Evolutionary conservation across 1,139 yeast species (phyloP), one percentile per base, ranked within the genome.

Genomic region (Starmera stellimalicola): DNA sequence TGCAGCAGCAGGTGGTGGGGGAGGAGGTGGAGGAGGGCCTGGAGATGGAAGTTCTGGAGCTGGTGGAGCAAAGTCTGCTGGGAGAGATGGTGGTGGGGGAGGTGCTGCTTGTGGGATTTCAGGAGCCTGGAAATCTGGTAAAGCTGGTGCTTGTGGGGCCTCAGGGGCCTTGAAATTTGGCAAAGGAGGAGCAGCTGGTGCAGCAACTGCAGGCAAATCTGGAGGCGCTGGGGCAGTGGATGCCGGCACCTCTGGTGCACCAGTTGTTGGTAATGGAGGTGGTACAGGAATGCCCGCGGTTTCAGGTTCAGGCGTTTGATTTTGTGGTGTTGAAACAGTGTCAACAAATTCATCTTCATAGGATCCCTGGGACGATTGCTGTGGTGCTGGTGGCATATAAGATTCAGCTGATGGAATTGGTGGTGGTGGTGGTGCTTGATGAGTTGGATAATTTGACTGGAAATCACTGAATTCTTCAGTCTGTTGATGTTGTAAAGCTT

Each of bases 281-380:
- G 49, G 46, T 18, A 48, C 37, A 6, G 52, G 42, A 11, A 40
- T 11, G n/a, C 8, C 14, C 20, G 30, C 15, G 5, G 18, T 16
- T 7, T 18, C 30, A 18, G 30, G 23, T 43, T 26, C 41, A 16
- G 41, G 44, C 29, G 41, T 34, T 42, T 49, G 47, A 60, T 70
- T 42, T 27, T 41, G 26, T 32, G 46, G 32, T 7, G 41, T 22
- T 23, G 45, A 51, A 5, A 48, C 51, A n/a, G 36, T 33, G 12
- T 34, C 38, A 16, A 34, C 33, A 27, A 31, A 34, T 17, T 26
- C 18, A 11, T 30, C 38, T 16, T 28, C 31, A 24, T 30, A 31
- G 5, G 18, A 5, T 3, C 10, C 25, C 23, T 25, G 20, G 8
- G 8, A 8, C 10, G 29, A 3, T 18, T 14, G 26, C 17, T 20